Evolutionary conservation across 129 eudicot species (phyloP), one percentile per base, ranked within the genome.

Genomic region (Artemisia argyi): DNA sequence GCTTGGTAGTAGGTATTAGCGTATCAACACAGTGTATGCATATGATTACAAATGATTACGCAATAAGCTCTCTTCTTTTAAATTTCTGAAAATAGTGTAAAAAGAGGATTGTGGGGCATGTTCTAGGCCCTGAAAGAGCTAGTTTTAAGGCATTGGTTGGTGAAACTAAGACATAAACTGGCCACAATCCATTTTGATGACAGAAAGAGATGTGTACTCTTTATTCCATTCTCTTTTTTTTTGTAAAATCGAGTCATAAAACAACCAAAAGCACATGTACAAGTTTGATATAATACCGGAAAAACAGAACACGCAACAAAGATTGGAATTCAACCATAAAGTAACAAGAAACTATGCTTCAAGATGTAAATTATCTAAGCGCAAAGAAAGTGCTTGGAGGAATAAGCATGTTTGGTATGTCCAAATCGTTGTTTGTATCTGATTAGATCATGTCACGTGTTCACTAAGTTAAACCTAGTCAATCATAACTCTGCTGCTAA

Each of bases 81-180:
- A 39, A 65, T 66, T 35, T 54, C 59, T 46, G 58, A 49, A 73
- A 61, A 49, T 48, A 26, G 64, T 61, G 77, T 17, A 7, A 53
- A 30, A 10, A 50, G 30, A 69, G 18, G 5, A 63, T 30, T 39
- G 42, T 69, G 55, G 82, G 50, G 15, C 47, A 42, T 61, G 11
- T 20, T 56, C 13, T 17, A 12, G 5, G 26, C 19, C 15, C 15
- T 53, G n/a, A 61, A 67, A 62, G 70, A 48, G 49, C 80, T 76
- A 76, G 51, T 76, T 66, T 76, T 76, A 52, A 28, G 69, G 73
- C 55, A 48, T 73, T 7, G 71, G 80, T 68, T 62, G 76, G 83
- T 74, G 80, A 74, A 78, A 57, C 61, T 52, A 68, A 47, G 77
- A 82, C 77, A 62, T 50, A 73, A 7, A 59, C 68, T 71, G 72